Percentiles rank a stretch among this genome's conserved stretches.
Conservation (phyloP, 1,139 yeast species). For the Geotrichum restrictum region DNA sequence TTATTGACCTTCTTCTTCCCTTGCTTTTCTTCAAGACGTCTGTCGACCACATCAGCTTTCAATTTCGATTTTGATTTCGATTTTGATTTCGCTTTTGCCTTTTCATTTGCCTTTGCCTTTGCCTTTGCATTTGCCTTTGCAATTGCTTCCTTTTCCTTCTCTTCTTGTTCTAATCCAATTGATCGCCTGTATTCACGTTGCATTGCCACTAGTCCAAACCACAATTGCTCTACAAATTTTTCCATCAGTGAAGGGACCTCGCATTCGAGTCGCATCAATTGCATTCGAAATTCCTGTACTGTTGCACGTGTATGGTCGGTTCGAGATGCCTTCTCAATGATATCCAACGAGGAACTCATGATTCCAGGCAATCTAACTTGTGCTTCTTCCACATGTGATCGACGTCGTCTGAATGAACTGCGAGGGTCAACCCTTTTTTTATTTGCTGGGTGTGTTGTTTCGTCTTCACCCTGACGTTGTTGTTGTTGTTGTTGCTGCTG, state of each 20-base stretch:
- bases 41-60: too few species aligned
- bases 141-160: not conserved
- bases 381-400: too few species aligned
- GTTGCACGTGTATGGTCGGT: slow-evolving; percentile 8
- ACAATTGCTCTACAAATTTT: slow-evolving; percentile 17
- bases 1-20: too few species aligned
- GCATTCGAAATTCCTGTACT: slow-evolving; percentile 12
- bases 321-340: slow-evolving; percentile 13
- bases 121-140: not conserved
- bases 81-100: too few species aligned
- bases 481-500: not conserved
- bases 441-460: not conserved
- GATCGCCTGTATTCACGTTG: slow-evolving; percentile 12
- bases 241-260: slow-evolving; percentile 14
- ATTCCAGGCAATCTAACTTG: slow-evolving; percentile 6
- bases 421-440: too few species aligned
- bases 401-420: too few species aligned
- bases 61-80: too few species aligned
- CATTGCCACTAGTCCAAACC: slow-evolving; percentile 15
- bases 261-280: slow-evolving; percentile 10
- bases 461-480: slow-evolving; percentile 3
- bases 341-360: slow-evolving; percentile 1
- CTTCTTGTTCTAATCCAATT: not conserved
- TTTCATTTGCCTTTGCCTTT: too few species aligned
- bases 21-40: too few species aligned